Evolutionary conservation across 768 basidiomycete genomes (phyloP).

Genomic region (Leccinum uliginosum): DNA sequence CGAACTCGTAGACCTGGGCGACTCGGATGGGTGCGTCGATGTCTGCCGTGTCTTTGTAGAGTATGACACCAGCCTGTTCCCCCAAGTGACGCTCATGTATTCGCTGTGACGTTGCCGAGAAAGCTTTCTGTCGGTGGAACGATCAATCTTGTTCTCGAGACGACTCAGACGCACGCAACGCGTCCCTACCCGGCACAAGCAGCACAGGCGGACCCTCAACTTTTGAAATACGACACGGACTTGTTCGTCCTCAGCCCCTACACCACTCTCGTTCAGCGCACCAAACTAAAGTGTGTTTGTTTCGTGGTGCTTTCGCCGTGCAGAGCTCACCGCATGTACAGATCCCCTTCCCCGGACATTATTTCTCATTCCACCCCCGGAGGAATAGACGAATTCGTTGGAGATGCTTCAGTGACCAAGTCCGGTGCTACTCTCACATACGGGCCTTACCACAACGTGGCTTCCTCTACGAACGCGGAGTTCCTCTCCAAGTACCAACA

Average conservation of each 20-base stretch:
- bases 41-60: constrained; percentile 1
- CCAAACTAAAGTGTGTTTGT: constrained; percentile 73
- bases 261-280: constrained; percentile 71
- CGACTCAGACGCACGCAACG: constrained; percentile 74
- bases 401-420: constrained; percentile 61
- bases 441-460: constrained; percentile 80
- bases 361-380: constrained; percentile 69
- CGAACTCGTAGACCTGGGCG: constrained; percentile 43
- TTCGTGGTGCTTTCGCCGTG: not conserved
- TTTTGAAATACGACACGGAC: constrained; percentile 70
- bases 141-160: constrained; percentile 73
- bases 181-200: constrained; percentile 72
- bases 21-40: constrained; percentile 49
- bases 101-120: constrained; percentile 63
- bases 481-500: constrained; percentile 64
- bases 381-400: constrained; percentile 52
- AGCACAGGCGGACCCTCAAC: constrained; percentile 72
- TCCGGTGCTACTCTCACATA: constrained; percentile 81
- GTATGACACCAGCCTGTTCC: constrained; percentile 25
- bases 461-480: constrained; percentile 49
- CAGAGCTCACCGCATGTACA: constrained; percentile 27
- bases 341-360: constrained; percentile 68
- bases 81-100: constrained; percentile 42
- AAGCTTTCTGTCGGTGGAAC: constrained; percentile 55
- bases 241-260: constrained; percentile 86